Percentiles rank a stretch among this genome's conserved stretches.
Evolutionary conservation across 495 filamentous ascomycete species (phyloP).

Genomic region (Cercophora newfieldiana): DNA sequence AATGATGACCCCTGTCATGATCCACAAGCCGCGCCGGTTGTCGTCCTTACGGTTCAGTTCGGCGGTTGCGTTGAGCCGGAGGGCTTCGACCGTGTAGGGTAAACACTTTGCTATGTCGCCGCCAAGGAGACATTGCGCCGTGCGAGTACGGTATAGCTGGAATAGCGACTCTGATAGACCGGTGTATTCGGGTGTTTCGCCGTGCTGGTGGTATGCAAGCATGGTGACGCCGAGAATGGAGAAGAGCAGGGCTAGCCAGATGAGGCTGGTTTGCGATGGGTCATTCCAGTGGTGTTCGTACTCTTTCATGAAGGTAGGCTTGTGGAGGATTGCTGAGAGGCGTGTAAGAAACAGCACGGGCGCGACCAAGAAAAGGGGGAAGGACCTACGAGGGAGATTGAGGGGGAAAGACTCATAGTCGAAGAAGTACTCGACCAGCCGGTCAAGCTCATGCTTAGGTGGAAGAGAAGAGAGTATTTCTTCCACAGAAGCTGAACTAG

Average conservation of each 20-base stretch:
- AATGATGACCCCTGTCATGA: conserved; percentile 36
- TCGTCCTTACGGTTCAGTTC: conserved; percentile 28
- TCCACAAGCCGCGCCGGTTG: conserved; percentile 34
- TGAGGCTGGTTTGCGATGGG: conserved; percentile 21
- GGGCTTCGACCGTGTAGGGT: conserved; percentile 39
- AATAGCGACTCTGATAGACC: conserved; percentile 58
- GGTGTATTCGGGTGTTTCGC: conserved; percentile 68
- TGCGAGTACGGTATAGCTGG: conserved; percentile 51
- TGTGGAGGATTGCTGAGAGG: conserved; percentile 29
- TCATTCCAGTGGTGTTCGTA: conserved; percentile 24
- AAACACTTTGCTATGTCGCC: conserved; percentile 55
- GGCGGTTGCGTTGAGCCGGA: conserved; percentile 35
- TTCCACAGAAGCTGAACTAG: conserved; percentile 18
- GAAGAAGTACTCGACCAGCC: conserved; percentile 9
- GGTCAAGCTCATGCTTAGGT: conserved; percentile 12
- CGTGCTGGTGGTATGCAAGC: conserved; percentile 65
- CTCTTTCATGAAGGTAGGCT: conserved; percentile 28
- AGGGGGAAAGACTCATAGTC: conserved; percentile 19
- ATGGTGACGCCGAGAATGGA: conserved; percentile 69
- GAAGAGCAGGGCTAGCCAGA: conserved; percentile 40
- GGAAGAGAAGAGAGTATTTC: conserved; percentile 16
- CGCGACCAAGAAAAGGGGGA: too few species aligned
- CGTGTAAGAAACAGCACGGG: too few species aligned
- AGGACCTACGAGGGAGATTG: conserved; percentile 12
- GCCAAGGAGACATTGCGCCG: conserved; percentile 35